A percentile compares a stretch with the other conserved stretches of the same genome.
Conservation (phyloP, 2,329 filamentous ascomycete species). For the Sporothrix humicola region DNA sequence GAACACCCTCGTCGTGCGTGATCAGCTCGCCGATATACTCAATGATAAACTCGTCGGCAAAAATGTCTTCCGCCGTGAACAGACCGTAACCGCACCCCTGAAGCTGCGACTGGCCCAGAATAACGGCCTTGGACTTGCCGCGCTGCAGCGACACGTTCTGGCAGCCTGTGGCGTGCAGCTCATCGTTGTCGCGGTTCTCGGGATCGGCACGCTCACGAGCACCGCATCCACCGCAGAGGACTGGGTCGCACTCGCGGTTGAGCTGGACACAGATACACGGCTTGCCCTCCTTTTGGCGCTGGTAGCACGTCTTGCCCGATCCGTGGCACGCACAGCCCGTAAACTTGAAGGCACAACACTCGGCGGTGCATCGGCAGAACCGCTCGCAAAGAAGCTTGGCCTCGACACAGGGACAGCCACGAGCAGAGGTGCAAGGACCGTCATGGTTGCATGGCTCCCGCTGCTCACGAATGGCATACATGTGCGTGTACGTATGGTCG, state of each 20-base stretch:
- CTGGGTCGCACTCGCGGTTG: slow-evolving; percentile 80
- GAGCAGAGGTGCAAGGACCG: slow-evolving; percentile 65
- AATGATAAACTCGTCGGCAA: slow-evolving; percentile 73
- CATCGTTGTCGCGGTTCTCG: slow-evolving; percentile 65
- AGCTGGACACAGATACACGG: slow-evolving; percentile 74
- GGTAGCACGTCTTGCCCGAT: slow-evolving; percentile 63
- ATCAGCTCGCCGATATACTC: slow-evolving; percentile 84
- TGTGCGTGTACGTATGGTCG: slow-evolving; percentile 60
- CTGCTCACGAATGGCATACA: slow-evolving; percentile 61
- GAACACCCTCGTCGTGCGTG: slow-evolving; percentile 70
- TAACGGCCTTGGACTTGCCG: slow-evolving; percentile 66
- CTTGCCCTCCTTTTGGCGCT: slow-evolving; percentile 59
- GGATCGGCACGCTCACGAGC: slow-evolving; percentile 72
- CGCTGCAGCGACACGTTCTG: slow-evolving; percentile 76
- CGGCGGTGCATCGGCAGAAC: slow-evolving; percentile 67
- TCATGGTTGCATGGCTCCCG: slow-evolving; percentile 72
- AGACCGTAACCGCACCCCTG: slow-evolving; percentile 74
- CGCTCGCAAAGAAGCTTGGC: slow-evolving; percentile 72
- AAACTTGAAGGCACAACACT: slow-evolving; percentile 66
- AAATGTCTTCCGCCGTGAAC: slow-evolving; percentile 71
- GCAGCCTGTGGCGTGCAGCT: slow-evolving; percentile 64
- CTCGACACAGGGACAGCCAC: slow-evolving; percentile 66
- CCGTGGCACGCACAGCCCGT: slow-evolving; percentile 68
- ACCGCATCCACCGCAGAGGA: slow-evolving; percentile 74
- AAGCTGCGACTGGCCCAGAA: slow-evolving; percentile 73